A percentile compares a stretch with the other conserved stretches of the same genome.
These are phyloP conservation scores for Fonsecaea pedrosoi DNA, from an alignment of 2,329 filamentous ascomycete genomes.

Conservation along the genomic window DNA sequence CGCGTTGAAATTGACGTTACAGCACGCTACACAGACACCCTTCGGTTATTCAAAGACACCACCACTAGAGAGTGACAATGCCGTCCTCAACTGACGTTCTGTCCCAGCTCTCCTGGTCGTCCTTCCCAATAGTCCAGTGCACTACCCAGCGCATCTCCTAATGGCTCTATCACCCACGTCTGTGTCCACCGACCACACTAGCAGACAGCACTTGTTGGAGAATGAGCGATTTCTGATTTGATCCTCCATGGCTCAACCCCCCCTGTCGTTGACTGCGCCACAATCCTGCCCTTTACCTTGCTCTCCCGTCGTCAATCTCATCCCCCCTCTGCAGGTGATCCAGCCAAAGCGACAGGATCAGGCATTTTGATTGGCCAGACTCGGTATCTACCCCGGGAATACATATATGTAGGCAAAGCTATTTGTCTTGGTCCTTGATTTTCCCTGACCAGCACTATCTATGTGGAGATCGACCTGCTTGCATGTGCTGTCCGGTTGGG, in stretches of 20 bases:
- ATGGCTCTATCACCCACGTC: neutral
- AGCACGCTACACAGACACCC: neutral
- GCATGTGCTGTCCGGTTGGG: neutral
- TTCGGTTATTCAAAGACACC: neutral
- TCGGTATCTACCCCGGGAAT: neutral
- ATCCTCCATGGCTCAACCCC: neutral
- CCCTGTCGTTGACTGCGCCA: neutral
- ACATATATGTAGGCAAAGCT: neutral
- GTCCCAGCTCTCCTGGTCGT: neutral
- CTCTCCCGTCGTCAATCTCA: neutral
- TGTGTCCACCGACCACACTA: neutral
- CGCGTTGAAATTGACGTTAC: neutral
- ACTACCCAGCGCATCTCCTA: neutral
- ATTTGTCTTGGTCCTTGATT: neutral
- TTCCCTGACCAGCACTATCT: neutral
- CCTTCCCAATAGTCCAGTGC: neutral
- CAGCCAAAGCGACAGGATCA: neutral
- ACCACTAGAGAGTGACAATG: no score
- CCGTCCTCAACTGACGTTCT: neutral
- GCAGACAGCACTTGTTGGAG: neutral
- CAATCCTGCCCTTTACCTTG: neutral
- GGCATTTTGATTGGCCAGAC: neutral
- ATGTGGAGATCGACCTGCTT: neutral
- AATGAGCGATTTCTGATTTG: slow-evolving; percentile 6
- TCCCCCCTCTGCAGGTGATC: neutral